Percentiles rank a stretch among this genome's conserved stretches.
Evolutionary conservation across 306 rosid genomes (phyloP).

Genomic region (Dalbergia cochinchinensis): DNA sequence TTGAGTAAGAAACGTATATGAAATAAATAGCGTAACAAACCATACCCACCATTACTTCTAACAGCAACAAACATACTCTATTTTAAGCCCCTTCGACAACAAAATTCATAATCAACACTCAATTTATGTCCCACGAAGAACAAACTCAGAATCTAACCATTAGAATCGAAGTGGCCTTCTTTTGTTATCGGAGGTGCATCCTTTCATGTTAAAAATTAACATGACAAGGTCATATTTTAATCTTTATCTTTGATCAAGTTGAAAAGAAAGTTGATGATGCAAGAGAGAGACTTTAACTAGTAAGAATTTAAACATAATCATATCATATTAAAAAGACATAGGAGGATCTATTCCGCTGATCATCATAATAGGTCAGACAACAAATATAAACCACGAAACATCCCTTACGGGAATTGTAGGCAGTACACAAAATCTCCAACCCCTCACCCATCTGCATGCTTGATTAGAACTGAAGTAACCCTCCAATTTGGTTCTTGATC

Average conservation of each 20-base stretch:
- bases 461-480: too few relatives aligned
- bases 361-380: not conserved
- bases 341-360: not conserved
- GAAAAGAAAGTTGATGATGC: too few relatives aligned
- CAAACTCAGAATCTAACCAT: conserved; percentile 1
- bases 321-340: too few relatives aligned
- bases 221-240: too few relatives aligned
- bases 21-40: conserved; percentile 2
- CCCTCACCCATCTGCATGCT: not conserved
- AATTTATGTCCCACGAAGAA: conserved; percentile 16
- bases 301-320: too few relatives aligned
- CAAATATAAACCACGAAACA: not conserved
- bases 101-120: not conserved
- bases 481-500: too few relatives aligned
- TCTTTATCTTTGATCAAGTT: too few relatives aligned
- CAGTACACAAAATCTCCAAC: not conserved
- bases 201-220: too few relatives aligned
- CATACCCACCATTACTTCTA: not conserved
- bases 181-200: too few relatives aligned
- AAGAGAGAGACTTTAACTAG: too few relatives aligned
- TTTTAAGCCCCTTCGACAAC: not conserved
- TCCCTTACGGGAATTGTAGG: not conserved
- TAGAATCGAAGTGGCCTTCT: not conserved
- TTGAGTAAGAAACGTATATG: conserved; percentile 9
- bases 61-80: not conserved